Evolutionary conservation across 306 rosid genomes (phyloP).

Genomic region (Arachis hypogaea): DNA sequence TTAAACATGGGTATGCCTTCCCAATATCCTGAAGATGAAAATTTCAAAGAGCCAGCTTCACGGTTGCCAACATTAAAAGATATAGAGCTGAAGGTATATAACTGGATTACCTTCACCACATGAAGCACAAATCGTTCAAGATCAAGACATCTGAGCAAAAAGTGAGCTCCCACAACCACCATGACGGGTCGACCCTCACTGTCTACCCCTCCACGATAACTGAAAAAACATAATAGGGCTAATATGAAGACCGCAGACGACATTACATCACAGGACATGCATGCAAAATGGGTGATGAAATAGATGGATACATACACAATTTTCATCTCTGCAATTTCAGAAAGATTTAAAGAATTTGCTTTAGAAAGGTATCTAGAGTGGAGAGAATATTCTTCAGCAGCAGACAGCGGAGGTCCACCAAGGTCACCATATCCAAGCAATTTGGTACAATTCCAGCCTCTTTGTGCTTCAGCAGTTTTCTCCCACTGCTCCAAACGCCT

Average conservation of each 20-base stretch:
- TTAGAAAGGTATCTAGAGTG: constrained; percentile 94
- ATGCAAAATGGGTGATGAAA: constrained; percentile 34
- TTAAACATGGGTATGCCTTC: constrained; percentile 8
- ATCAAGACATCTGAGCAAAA: constrained; percentile 92
- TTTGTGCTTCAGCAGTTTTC: constrained; percentile 90
- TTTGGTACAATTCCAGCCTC: constrained; percentile 84
- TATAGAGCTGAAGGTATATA: constrained; percentile 17
- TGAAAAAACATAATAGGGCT: constrained; percentile 47
- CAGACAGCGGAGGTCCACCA: constrained; percentile 88
- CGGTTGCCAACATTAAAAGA: constrained; percentile 6
- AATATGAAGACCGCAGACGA: neutral
- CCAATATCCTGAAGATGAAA: constrained; percentile 23
- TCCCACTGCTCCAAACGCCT: constrained; percentile 97
- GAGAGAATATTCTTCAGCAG: constrained; percentile 92
- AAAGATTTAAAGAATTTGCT: constrained; percentile 89
- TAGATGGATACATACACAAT: constrained; percentile 71
- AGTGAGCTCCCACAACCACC: constrained; percentile 99
- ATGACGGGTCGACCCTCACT: constrained; percentile 93
- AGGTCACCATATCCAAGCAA: constrained; percentile 93
- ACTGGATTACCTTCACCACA: constrained; percentile 72
- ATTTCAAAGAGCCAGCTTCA: constrained; percentile 14
- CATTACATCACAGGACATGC: constrained; percentile 21
- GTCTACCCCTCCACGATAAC: constrained; percentile 98
- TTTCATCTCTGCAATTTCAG: constrained; percentile 97
- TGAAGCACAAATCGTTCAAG: constrained; percentile 86